A percentile compares a stretch with the other conserved stretches of the same genome.
phyloP scores from a whole-genome alignment of 495 filamentous ascomycete species.

The Neurospora africana region DNA sequence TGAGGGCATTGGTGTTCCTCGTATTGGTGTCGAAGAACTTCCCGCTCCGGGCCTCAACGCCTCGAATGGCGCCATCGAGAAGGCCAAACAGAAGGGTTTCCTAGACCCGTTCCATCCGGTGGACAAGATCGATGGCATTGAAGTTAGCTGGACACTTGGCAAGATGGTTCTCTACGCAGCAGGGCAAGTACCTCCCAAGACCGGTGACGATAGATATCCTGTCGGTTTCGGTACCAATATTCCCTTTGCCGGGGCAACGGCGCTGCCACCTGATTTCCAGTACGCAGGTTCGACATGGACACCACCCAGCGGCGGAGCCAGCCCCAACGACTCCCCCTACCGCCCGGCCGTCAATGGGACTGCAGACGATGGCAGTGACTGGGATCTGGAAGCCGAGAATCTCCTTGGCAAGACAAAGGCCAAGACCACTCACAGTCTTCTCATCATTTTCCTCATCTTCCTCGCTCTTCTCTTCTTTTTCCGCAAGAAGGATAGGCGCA shows the following conservation, averaged over 20 bases:
- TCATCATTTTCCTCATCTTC: conserved; percentile 55
- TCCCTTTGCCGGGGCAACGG: conserved; percentile 11
- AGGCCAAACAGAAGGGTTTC: conserved; percentile 69
- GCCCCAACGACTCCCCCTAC: conserved; percentile 27
- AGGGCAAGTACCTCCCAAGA: conserved; percentile 63
- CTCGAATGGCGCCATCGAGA: conserved; percentile 60
- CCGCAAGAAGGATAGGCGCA: conserved; percentile 58
- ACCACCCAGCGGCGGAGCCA: conserved; percentile 25
- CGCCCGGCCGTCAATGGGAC: neutral
- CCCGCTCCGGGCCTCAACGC: conserved; percentile 47
- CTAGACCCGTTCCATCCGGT: conserved; percentile 86
- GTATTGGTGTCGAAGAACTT: conserved; percentile 64
- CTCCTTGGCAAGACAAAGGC: conserved; percentile 53
- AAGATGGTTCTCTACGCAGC: conserved; percentile 97
- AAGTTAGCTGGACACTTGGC: conserved; percentile 97
- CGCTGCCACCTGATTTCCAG: conserved; percentile 70
- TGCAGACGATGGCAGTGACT: conserved; percentile 40
- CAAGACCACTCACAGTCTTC: conserved; percentile 65
- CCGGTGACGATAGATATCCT: conserved; percentile 45
- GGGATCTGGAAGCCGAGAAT: conserved; percentile 50
- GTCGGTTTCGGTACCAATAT: conserved; percentile 89
- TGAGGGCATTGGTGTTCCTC: conserved; percentile 86
- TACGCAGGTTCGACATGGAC: conserved; percentile 58
- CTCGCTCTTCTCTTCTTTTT: conserved; percentile 51
- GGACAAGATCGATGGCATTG: conserved; percentile 80